phyloP scores from a whole-genome alignment of 768 basidiomycete genomes.

The Leccinum broughii region DNA sequence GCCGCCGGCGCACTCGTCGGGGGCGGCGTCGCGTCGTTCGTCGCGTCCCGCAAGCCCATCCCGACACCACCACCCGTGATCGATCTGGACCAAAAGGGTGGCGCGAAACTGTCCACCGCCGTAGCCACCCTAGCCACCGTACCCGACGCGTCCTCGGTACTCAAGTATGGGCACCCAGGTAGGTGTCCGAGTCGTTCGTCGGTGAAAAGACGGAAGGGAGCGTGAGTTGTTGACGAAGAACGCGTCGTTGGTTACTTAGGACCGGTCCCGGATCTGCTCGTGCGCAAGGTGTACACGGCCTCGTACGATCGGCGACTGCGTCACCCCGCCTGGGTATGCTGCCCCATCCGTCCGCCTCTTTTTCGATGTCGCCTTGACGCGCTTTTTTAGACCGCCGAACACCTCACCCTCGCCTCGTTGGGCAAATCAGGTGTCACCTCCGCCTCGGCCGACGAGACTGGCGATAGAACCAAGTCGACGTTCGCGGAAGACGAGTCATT shows the following conservation, averaged over 20 bases:
- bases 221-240: constrained; percentile 3
- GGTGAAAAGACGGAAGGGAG: no score
- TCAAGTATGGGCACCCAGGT: constrained; percentile 46
- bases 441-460: constrained; percentile 42
- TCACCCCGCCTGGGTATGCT: constrained; percentile 89
- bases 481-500: constrained; percentile 85
- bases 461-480: constrained; percentile 71
- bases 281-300: constrained; percentile 81
- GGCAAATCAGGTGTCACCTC: constrained; percentile 44
- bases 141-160: constrained; percentile 37
- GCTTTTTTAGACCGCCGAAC: constrained; percentile 81
- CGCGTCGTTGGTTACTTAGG: constrained; percentile 44
- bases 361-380: neutral
- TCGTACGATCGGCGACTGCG: constrained; percentile 88
- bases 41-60: constrained; percentile 37
- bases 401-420: constrained; percentile 79
- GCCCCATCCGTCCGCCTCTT: no score
- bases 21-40: constrained; percentile 62
- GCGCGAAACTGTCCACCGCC: constrained; percentile 41
- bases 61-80: constrained; percentile 36
- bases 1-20: constrained; percentile 82
- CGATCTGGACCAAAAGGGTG: constrained; percentile 46
- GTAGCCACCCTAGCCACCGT: constrained; percentile 11
- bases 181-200: constrained; percentile 3
- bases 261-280: constrained; percentile 77